Evolutionary conservation across 345 rosid species (phyloP), one percentile per base, ranked within the genome.

Genomic region (Dipteronia dyeriana): DNA sequence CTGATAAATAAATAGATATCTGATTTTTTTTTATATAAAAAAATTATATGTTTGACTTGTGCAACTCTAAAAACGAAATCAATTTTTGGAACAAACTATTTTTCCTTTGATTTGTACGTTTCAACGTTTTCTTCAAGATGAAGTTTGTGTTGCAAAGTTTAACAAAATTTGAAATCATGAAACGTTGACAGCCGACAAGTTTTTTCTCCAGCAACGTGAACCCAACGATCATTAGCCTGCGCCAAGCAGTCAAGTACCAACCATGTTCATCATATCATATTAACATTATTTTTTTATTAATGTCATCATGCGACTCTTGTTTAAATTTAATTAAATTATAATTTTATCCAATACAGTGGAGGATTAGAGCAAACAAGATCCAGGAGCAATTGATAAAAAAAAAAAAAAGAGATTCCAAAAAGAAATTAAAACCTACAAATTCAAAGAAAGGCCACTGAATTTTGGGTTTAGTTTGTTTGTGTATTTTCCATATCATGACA

Each of bases 161-260:
- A 34, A 34, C 38, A 34, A 34, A 34, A 34, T 3, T 4, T n/a
- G 9, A 10, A 23, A 62, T 66, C 26, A 75, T 47, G 29, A 26
- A 39, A 31, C 6, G 29, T 10, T 38, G 19, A 66, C 38, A 45
- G 29, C 29, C 43, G 20, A 49, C 54, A 13, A 14, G 0, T 14
- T 49, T 49, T 41, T 49, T 49, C 54, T 0, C 19, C 9, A 22
- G 51, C 69, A 71, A 57, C 63, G 76, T 77, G 72, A 70, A 51
- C 78, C 71, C 85, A 68, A 82, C 80, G 84, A 69, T 66, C 1
- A 12, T 29, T 25, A 23, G 66, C 3, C 34, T 62, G 54, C 0
- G 54, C 16, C 19, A 11, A 49, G 54, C 13, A n/a, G n/a, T n/a
- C n/a, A n/a, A n/a, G n/a, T n/a, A 17, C 53, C 53, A 47, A 12